A percentile compares a stretch with the other conserved stretches of the same genome.
phyloP scores from a whole-genome alignment of 352 stramenopile genomes.

The Phytophthora boehmeriae region DNA sequence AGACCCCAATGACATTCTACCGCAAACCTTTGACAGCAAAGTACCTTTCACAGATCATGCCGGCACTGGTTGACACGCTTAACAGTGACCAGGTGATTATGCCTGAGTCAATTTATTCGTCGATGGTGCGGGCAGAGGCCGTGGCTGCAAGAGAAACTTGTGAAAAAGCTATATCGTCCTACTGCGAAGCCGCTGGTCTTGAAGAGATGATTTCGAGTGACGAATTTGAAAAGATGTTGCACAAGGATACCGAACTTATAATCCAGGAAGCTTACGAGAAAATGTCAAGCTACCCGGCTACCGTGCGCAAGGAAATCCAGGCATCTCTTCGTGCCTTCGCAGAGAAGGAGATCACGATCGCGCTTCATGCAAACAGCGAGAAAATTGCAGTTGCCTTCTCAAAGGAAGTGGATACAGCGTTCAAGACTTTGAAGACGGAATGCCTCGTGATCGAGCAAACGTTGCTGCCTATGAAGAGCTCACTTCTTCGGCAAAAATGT shows the following conservation, averaged over 20 bases:
- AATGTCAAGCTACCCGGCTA: slow-evolving; percentile 49
- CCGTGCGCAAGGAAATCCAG: slow-evolving; percentile 73
- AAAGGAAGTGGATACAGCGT: slow-evolving; percentile 58
- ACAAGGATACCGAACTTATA: slow-evolving; percentile 58
- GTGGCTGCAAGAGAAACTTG: slow-evolving; percentile 64
- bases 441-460: slow-evolving; percentile 65
- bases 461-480: slow-evolving; percentile 60
- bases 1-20: slow-evolving; percentile 81
- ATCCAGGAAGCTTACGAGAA: slow-evolving; percentile 59
- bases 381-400: slow-evolving; percentile 59
- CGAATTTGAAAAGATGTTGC: slow-evolving; percentile 62
- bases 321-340: slow-evolving; percentile 52
- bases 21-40: slow-evolving; percentile 71
- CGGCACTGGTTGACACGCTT: slow-evolving; percentile 73
- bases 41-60: slow-evolving; percentile 81
- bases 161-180: slow-evolving; percentile 63
- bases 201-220: slow-evolving; percentile 67
- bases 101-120: slow-evolving; percentile 90
- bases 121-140: slow-evolving; percentile 81
- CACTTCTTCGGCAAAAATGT: slow-evolving; percentile 61
- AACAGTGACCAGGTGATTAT: slow-evolving; percentile 90
- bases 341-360: slow-evolving; percentile 73
- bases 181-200: slow-evolving; percentile 66
- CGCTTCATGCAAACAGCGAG: slow-evolving; percentile 72
- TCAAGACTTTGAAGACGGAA: slow-evolving; percentile 59